A percentile compares a stretch with the other conserved stretches of the same genome.
Conservation (phyloP, 2,329 filamentous ascomycete genomes). For the Ophiocordyceps camponoti-floridani region DNA sequence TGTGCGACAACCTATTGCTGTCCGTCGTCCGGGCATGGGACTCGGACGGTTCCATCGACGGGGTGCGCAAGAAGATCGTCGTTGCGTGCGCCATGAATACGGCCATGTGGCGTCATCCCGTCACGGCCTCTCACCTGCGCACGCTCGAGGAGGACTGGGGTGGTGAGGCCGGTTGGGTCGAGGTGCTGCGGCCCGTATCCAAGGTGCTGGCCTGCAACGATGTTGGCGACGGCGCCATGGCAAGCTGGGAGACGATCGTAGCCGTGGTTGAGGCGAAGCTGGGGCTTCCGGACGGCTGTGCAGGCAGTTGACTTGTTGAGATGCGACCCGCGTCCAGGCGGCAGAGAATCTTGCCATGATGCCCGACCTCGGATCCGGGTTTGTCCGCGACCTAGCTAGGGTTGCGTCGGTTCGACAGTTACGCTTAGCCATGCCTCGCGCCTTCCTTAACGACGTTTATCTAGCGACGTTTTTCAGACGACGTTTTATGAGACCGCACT, state of each 20-base stretch:
- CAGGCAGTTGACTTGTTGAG: not conserved
- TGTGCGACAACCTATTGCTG: constrained; percentile 61
- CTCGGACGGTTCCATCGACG: constrained; percentile 42
- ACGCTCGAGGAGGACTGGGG: constrained; percentile 64
- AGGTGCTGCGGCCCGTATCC: constrained; percentile 53
- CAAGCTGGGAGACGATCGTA: constrained; percentile 62
- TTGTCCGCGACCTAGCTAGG: not conserved
- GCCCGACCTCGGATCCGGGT: not conserved
- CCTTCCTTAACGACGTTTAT: not conserved
- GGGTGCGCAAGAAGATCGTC: constrained; percentile 41
- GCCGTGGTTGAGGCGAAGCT: constrained; percentile 37
- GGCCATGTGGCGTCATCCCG: constrained; percentile 74
- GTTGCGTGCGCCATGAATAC: constrained; percentile 79
- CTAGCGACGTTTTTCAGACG: not conserved
- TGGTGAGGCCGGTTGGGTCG: constrained; percentile 28
- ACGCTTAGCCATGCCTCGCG: not conserved
- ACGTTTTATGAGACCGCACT: too few relatives aligned
- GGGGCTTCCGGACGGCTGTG: constrained; percentile 2
- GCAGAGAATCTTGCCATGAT: not conserved
- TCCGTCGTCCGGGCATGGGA: constrained; percentile 78
- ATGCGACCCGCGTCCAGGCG: not conserved
- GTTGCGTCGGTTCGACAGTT: not conserved
- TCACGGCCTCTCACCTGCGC: constrained; percentile 55
- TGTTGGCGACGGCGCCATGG: constrained; percentile 67
- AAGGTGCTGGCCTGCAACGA: constrained; percentile 78